phyloP scores from a whole-genome alignment of 306 rosid genomes.

The Ziziphus jujuba region DNA sequence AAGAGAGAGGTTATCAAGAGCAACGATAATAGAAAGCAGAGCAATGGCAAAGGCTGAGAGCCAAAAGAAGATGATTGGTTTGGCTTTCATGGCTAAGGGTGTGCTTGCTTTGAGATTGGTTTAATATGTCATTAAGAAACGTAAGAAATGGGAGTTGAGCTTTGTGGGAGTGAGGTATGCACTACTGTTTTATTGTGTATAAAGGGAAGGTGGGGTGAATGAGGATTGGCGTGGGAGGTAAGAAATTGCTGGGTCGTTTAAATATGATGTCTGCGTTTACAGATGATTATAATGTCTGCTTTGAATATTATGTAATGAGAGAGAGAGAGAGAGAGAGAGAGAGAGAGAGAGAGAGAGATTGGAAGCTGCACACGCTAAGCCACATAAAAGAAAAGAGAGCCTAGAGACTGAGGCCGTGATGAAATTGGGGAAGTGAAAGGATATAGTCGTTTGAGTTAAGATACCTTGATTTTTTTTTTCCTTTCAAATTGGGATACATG shows the following conservation, averaged over 20 bases:
- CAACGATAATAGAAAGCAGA: conserved; percentile 36
- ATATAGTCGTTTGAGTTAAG: not conserved
- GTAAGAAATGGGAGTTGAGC: conserved; percentile 21
- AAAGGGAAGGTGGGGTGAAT: conserved; percentile 15
- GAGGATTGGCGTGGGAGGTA: conserved; percentile 50
- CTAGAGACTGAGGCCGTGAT: not conserved
- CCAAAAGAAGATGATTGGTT: conserved; percentile 45
- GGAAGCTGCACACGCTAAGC: conserved; percentile 46
- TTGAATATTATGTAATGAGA: conserved; percentile 24
- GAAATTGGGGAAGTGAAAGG: conserved; percentile 6
- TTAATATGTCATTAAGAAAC: conserved; percentile 17
- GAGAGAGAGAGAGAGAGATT: conserved; percentile 25
- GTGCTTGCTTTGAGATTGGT: not conserved
- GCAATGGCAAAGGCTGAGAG: conserved; percentile 43
- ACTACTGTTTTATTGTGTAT: conserved; percentile 26
- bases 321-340: conserved; percentile 18
- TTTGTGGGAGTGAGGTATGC: conserved; percentile 19
- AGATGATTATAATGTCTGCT: conserved; percentile 19
- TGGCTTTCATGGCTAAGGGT: conserved; percentile 42
- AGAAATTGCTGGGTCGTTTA: conserved; percentile 35
- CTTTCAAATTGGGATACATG: not conserved
- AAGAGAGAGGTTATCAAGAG: conserved; percentile 24
- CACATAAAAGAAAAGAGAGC: not conserved
- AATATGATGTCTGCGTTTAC: conserved; percentile 20
- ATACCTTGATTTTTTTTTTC: not conserved